phyloP scores from a whole-genome alignment of 116 monocot genomes.

The Iris pallida region DNA sequence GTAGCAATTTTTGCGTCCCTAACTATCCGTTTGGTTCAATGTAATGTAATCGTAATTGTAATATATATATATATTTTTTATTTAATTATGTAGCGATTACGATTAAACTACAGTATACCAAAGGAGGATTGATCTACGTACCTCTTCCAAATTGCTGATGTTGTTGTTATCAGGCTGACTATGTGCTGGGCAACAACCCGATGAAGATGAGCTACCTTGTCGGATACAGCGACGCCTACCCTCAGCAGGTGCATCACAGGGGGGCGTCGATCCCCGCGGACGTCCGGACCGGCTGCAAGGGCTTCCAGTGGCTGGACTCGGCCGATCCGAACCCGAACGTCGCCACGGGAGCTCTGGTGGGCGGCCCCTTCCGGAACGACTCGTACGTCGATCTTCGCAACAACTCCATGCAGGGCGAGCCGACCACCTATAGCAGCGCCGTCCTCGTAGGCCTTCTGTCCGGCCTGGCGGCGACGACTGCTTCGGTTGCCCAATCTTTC shows the following conservation, averaged over 20 bases:
- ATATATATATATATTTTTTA: no score
- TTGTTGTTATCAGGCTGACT: slow-evolving; percentile 48
- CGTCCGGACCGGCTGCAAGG: slow-evolving; percentile 65
- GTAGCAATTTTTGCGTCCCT: no score
- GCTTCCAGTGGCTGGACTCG: slow-evolving; percentile 62
- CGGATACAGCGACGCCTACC: slow-evolving; percentile 71
- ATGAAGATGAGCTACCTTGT: slow-evolving; percentile 90
- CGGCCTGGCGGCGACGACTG: slow-evolving; percentile 64
- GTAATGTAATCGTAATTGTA: no score
- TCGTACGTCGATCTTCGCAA: slow-evolving; percentile 72
- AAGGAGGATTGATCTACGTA: no score
- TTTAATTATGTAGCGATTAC: no score
- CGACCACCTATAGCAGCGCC: slow-evolving; percentile 75
- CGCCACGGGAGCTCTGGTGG: slow-evolving; percentile 72
- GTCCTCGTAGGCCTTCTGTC: slow-evolving; percentile 66
- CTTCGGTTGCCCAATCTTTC: slow-evolving; percentile 51
- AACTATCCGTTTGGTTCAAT: no score
- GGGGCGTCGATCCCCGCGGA: slow-evolving; percentile 77
- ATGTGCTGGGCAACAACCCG: slow-evolving; percentile 71
- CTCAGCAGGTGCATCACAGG: slow-evolving; percentile 80
- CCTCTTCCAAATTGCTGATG: not conserved
- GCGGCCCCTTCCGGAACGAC: slow-evolving; percentile 86
- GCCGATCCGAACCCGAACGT: slow-evolving; percentile 62
- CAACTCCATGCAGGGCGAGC: slow-evolving; percentile 79
- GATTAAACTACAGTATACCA: no score